Conservation (phyloP, 768 basidiomycete species). For the Lactarius sp. region DNA sequence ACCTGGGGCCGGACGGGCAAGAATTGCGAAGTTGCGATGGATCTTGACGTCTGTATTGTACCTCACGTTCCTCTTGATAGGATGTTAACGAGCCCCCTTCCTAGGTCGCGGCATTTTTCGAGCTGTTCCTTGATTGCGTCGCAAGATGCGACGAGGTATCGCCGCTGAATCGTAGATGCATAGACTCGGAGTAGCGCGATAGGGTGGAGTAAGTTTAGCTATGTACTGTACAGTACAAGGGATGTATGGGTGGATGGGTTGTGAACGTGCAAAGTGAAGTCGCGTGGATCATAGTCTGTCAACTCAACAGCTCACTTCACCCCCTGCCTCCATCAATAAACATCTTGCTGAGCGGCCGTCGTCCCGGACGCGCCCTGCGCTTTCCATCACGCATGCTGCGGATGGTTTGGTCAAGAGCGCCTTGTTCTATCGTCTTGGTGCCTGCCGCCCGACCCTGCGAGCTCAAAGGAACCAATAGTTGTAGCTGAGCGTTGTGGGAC, state of each 20-base stretch:
- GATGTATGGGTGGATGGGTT: neutral
- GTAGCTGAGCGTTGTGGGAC: constrained; percentile 26
- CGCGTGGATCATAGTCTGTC: neutral
- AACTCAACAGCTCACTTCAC: constrained; percentile 27
- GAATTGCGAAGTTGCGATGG: constrained; percentile 69
- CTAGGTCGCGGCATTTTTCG: constrained; percentile 63
- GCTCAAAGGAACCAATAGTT: constrained; percentile 31
- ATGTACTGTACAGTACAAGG: constrained; percentile 2
- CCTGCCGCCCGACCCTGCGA: constrained; percentile 43
- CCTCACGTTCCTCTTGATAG: neutral
- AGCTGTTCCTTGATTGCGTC: constrained; percentile 57
- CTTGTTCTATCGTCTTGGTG: constrained; percentile 58
- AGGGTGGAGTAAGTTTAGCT: neutral
- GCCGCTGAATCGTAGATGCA: constrained; percentile 44
- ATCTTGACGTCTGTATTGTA: constrained; percentile 52
- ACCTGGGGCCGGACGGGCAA: constrained; percentile 70
- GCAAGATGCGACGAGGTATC: constrained; percentile 53
- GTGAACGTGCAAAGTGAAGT: neutral
- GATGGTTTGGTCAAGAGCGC: constrained; percentile 81
- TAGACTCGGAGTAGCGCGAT: neutral
- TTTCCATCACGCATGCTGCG: constrained; percentile 70
- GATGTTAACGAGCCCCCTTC: constrained; percentile 6
- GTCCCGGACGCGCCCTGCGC: constrained; percentile 42
- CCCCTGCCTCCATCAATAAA: constrained; percentile 59
- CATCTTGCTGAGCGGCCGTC: constrained; percentile 69